phyloP scores from a whole-genome alignment of 345 rosid species.

The Brassica cretica region DNA sequence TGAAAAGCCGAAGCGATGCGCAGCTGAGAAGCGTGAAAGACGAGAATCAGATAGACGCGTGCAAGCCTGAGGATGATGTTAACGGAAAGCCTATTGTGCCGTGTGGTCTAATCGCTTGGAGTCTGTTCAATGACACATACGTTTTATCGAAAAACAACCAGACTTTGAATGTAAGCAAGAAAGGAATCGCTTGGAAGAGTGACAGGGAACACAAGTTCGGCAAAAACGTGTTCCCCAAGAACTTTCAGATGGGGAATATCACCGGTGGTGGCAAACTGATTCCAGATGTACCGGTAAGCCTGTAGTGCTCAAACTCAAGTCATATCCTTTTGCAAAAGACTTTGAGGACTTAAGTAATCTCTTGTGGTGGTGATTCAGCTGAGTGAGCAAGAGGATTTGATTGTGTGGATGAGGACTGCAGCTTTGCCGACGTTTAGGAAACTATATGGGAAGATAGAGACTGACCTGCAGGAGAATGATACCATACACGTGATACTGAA shows the following conservation, averaged over 20 bases:
- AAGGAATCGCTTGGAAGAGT: slow-evolving; percentile 89
- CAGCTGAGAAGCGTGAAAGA: slow-evolving; percentile 51
- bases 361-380: slow-evolving; percentile 41
- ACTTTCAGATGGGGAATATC: slow-evolving; percentile 67
- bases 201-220: slow-evolving; percentile 91
- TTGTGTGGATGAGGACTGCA: slow-evolving; percentile 99
- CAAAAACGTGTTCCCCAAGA: slow-evolving; percentile 68
- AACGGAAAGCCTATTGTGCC: slow-evolving; percentile 62
- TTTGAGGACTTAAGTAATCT: slow-evolving; percentile 12
- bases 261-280: slow-evolving; percentile 58
- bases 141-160: slow-evolving; percentile 48
- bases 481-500: slow-evolving; percentile 50
- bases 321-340: slow-evolving; percentile 9
- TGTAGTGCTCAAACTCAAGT: not conserved
- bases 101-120: slow-evolving; percentile 99
- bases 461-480: slow-evolving; percentile 57
- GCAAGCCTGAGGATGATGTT: slow-evolving; percentile 65
- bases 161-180: slow-evolving; percentile 56
- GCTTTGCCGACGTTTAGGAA: slow-evolving; percentile 97
- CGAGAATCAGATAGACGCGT: slow-evolving; percentile 42
- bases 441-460: slow-evolving; percentile 92
- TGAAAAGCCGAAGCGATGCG: slow-evolving; percentile 82
- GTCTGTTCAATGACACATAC: slow-evolving; percentile 93
- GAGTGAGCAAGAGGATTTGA: slow-evolving; percentile 89
- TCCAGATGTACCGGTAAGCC: slow-evolving; percentile 57